Evolutionary conservation across 495 filamentous ascomycete species (phyloP), one percentile per base, ranked within the genome.

Genomic region (Choiromyces venosus): DNA sequence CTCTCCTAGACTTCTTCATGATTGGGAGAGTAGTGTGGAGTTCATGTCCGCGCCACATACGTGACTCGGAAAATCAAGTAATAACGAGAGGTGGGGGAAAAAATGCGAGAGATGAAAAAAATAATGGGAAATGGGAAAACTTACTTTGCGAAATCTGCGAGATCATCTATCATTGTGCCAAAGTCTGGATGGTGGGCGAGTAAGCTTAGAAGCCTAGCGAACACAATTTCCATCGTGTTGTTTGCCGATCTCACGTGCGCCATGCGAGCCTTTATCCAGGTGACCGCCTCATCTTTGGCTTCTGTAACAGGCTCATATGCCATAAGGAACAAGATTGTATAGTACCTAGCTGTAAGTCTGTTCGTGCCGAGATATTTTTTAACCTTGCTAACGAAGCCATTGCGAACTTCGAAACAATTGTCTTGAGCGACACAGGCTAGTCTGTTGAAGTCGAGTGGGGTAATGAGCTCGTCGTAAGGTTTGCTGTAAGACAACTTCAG

Each of bases 101-200:
- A 70, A 37, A 44, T 39, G 37, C 69, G 64, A 44, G 64, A 44
- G 67, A 61, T 9, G 66, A 75, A 36, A 36, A 9, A 74, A 19
- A 67, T 39, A 67, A 25, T n/a, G n/a, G 35, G 65, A 29, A 72
- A 75, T 37, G 56, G 37, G 73, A 46, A 65, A 70, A 80, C 79
- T 74, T 80, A 80, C 79, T 84, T 88, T 8, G 91, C 88, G 79
- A 94, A 91, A 79, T 97, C 92, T 29, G 88, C 83, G 65, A 97
- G 82, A 68, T 94, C 91, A 8, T 87, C 89, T 7, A 88, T 81
- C 52, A 89, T 86, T 0, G 86, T 85, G 36, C 87, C 85, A 81
- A 94, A 99, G 82, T 99, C 96, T 1, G 94, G 95, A 82, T 99
- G 95, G 81, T 98, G 95, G 19, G 94, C 93, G 25, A 98, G 88